Conservation (phyloP, 805 yeast species). For the Peterozyma xylosa region DNA sequence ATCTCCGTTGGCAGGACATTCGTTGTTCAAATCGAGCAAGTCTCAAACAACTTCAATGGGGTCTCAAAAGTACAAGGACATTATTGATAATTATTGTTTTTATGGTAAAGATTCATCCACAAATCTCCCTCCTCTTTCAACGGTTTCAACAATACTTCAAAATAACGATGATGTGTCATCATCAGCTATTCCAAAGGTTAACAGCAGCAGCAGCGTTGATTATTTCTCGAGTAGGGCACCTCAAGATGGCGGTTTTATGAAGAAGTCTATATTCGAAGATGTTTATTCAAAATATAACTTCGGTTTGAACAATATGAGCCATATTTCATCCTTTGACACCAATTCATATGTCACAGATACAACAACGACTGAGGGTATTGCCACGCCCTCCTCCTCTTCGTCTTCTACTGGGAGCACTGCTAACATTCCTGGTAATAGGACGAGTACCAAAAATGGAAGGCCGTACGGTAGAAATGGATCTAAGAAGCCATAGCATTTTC, state of each 20-base stretch:
- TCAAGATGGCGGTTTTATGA: background rate
- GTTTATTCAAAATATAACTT: too few species aligned
- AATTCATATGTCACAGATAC: background rate
- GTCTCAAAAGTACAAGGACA: slow-evolving; percentile 47
- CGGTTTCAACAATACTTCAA: background rate
- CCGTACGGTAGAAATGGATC: too few species aligned
- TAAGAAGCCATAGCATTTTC: too few species aligned
- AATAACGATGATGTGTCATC: background rate
- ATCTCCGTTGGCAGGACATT: background rate
- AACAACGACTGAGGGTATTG: too few species aligned
- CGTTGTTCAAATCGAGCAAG: background rate
- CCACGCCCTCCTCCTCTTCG: too few species aligned
- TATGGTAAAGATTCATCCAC: slow-evolving; percentile 17
- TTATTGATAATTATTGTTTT: slow-evolving; percentile 56
- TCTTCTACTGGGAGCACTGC: too few species aligned
- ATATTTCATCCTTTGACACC: slow-evolving; percentile 1
- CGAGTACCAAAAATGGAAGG: too few species aligned
- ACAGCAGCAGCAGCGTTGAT: too few species aligned
- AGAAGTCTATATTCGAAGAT: background rate
- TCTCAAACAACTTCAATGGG: slow-evolving; percentile 27
- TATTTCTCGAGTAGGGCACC: background rate
- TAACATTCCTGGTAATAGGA: too few species aligned
- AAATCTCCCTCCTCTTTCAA: background rate
- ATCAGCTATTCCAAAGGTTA: background rate
- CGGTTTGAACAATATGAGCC: background rate